Base-by-base conservation (phyloP, 2,329 filamentous ascomycete species). In the Diplodia intermedia region DNA sequence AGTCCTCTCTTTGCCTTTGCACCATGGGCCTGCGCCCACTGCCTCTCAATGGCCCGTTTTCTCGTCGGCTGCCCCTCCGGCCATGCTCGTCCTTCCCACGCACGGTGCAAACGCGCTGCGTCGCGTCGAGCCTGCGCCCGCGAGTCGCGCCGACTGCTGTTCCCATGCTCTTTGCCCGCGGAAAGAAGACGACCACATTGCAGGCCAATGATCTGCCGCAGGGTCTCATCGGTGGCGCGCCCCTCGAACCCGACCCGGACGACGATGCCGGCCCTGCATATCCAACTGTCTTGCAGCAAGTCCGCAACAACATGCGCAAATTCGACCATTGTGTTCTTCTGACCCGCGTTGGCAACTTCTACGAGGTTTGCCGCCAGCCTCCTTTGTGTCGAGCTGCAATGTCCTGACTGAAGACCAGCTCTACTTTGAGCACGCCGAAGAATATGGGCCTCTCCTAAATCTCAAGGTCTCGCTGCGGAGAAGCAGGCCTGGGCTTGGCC, bases 331-430 rank as follows among this genome's bases (percentile, higher is more conserved):
- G 94, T 79, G 91, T 99, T 49, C 79, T 99, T 8, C 82, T 99
- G 69, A 99, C 95, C 4, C 88, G 94, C 68, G 93, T 99, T 33
- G 95, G 95, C 67, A 90, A 94, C 69, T 99, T 99, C 80, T 99
- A 98, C 80, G 95, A 99, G 86, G 83, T 99, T 69, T 99, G 99
- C 81, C 95, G 97, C 79, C 91, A 96, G 74, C 94, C 98, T 77
- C 95, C 95, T 43, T n/a, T n/a, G n/a, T 14, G 2, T 26, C 6
- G 4, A 43, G 3, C 5, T 11, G 67, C 26, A 4, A 11, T 5
- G 14, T 23, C n/a, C 29, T 36, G n/a, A 56, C 26, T 31, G 31
- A 12, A 23, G 11, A 52, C 7, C 33, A 80, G 86, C 83, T 99
- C 69, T 99, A 99, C 81, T 96, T 98, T 78, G 91, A 97, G 74